phyloP scores from a whole-genome alignment of 2,329 filamentous ascomycete species.

The Apiospora aurea region DNA sequence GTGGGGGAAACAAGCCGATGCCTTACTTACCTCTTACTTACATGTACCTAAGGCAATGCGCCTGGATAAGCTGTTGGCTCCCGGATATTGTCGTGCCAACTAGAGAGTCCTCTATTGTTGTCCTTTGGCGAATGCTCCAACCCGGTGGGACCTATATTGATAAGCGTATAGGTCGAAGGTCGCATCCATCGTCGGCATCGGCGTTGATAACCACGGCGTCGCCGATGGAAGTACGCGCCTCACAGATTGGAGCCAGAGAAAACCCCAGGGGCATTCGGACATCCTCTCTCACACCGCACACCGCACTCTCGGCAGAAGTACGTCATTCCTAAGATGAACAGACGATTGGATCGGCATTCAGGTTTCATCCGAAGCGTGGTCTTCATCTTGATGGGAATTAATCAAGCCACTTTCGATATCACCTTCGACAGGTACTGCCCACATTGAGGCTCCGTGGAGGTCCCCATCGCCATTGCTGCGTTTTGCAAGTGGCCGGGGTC shows the following conservation, averaged over 20 bases:
- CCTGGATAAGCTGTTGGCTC: neutral
- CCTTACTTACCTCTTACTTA: no score
- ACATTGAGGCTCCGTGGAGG: neutral
- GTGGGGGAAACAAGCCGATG: neutral
- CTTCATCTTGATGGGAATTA: no score
- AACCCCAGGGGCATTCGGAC: no score
- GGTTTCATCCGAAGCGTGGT: neutral
- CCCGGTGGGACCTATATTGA: neutral
- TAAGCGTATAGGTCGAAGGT: neutral
- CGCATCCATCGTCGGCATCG: neutral
- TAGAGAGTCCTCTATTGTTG: neutral
- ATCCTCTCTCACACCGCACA: neutral
- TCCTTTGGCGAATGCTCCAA: neutral
- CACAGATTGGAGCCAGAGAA: neutral
- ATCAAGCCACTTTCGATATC: neutral
- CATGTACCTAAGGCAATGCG: neutral
- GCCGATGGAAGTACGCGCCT: neutral
- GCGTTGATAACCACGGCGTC: neutral
- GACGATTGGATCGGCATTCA: neutral
- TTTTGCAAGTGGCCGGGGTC: neutral
- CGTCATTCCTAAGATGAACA: conserved; percentile 1
- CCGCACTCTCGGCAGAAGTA: neutral
- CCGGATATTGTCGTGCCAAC: neutral
- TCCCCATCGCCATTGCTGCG: neutral
- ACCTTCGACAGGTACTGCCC: neutral